Evolutionary conservation across 768 basidiomycete genomes (phyloP).

Genomic region (Collybia mongolica): DNA sequence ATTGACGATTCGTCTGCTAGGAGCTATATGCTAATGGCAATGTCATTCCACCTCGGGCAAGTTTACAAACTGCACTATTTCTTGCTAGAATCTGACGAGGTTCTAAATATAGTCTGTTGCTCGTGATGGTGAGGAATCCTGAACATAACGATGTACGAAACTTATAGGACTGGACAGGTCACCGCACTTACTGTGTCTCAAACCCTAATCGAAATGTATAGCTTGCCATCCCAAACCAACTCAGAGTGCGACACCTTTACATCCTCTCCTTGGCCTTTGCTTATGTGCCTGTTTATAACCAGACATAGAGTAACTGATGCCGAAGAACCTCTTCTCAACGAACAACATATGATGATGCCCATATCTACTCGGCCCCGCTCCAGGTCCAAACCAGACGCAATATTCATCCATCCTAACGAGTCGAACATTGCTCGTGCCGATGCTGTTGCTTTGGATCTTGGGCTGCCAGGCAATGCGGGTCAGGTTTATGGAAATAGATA

Average conservation of each 20-base stretch:
- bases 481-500: constrained; percentile 38
- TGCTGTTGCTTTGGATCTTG: constrained; percentile 54
- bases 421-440: constrained; percentile 71
- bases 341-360: constrained; percentile 15
- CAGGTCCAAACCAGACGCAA: constrained; percentile 54
- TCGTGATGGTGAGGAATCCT: constrained; percentile 45
- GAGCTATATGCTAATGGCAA: constrained; percentile 70
- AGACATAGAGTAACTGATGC: not conserved
- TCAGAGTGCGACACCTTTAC: not conserved
- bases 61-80: constrained; percentile 20
- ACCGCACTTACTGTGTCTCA: constrained; percentile 57
- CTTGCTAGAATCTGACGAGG: constrained; percentile 1
- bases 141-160: too few species aligned
- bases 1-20: constrained; percentile 26
- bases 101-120: constrained; percentile 37
- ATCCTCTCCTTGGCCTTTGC: not conserved
- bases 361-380: constrained; percentile 38
- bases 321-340: constrained; percentile 15
- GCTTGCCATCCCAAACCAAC: not conserved
- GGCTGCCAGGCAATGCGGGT: constrained; percentile 48
- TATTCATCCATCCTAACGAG: constrained; percentile 62
- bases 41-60: constrained; percentile 72
- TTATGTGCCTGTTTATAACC: not conserved
- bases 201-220: constrained; percentile 36
- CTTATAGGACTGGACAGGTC: constrained; percentile 34